These are phyloP conservation scores for Pleurotus citrinopileatus DNA, from an alignment of 768 basidiomycete species.

Conservation along the genomic window DNA sequence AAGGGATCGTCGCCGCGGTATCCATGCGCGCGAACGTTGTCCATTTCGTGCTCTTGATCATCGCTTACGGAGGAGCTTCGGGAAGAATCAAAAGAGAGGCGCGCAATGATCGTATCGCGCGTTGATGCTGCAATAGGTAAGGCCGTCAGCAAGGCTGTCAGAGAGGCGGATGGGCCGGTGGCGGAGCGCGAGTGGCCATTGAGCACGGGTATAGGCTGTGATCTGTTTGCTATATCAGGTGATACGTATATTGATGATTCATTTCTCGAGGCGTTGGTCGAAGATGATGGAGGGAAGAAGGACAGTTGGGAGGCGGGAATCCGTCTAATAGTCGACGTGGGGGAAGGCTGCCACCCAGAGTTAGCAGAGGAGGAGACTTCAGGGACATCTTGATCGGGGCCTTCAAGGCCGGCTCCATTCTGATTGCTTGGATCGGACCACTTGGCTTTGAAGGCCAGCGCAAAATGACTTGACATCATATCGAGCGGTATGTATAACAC, in stretches of 20 bases:
- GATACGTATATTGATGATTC: not conserved
- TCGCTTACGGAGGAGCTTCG: slow-evolving; percentile 29
- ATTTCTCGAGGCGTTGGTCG: slow-evolving; percentile 12
- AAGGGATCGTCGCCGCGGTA: slow-evolving; percentile 11
- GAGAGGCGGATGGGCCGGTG: slow-evolving; percentile 22
- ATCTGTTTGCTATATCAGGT: not conserved
- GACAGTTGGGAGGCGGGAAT: slow-evolving; percentile 50
- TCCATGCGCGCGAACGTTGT: slow-evolving; percentile 30
- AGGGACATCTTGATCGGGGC: not conserved
- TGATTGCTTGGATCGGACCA: not conserved
- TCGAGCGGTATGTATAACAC: slow-evolving; percentile 79
- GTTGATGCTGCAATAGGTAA: slow-evolving; percentile 52
- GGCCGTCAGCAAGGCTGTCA: slow-evolving; percentile 42
- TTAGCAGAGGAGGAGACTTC: not conserved
- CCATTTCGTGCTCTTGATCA: slow-evolving; percentile 42
- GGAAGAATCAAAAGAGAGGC: slow-evolving; percentile 49
- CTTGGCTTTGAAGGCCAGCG: not conserved
- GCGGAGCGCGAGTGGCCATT: slow-evolving; percentile 11
- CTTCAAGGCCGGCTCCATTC: not conserved
- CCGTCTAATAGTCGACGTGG: slow-evolving; percentile 33
- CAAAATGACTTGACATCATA: slow-evolving; percentile 42
- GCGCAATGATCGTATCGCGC: slow-evolving; percentile 50
- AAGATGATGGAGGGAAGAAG: slow-evolving; percentile 48
- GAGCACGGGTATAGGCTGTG: not conserved
- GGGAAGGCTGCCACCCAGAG: slow-evolving; percentile 1